Percentiles rank a stretch among this genome's conserved stretches.
Evolutionary conservation across 2,329 filamentous ascomycete genomes (phyloP).

Genomic region (Huntiella abstrusa): DNA sequence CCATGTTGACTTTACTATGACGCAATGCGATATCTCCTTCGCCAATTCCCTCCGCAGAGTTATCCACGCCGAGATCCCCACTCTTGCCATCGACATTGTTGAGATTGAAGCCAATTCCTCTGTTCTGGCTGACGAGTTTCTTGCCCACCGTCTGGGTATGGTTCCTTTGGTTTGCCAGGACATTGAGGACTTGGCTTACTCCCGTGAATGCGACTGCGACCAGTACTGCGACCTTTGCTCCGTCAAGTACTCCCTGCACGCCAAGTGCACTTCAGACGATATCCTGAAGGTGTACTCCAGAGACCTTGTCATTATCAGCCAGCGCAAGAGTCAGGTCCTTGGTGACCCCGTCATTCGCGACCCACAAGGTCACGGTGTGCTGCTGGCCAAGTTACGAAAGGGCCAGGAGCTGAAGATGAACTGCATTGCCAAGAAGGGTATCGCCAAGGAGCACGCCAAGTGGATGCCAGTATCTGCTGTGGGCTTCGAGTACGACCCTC

Average conservation of each 20-base stretch:
- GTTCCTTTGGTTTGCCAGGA: conserved; percentile 74
- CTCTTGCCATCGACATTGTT: conserved; percentile 84
- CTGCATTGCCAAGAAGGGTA: conserved; percentile 94
- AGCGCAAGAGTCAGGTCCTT: conserved; percentile 52
- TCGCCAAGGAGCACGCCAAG: conserved; percentile 96
- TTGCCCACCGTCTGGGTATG: conserved; percentile 78
- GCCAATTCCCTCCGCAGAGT: conserved; percentile 83
- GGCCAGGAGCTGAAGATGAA: conserved; percentile 79
- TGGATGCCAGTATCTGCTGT: conserved; percentile 88
- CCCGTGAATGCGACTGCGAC: conserved; percentile 91
- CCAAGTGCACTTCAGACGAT: conserved; percentile 66
- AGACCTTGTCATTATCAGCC: conserved; percentile 57
- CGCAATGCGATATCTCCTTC: conserved; percentile 73
- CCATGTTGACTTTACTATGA: conserved; percentile 81
- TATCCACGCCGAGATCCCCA: conserved; percentile 86
- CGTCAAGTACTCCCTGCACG: conserved; percentile 67
- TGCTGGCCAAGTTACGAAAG: conserved; percentile 79
- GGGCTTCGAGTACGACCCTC: conserved; percentile 94
- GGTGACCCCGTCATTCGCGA: conserved; percentile 74
- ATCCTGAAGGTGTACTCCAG: conserved; percentile 89
- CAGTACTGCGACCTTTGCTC: conserved; percentile 86
- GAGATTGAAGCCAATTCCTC: conserved; percentile 86
- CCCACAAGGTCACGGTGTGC: conserved; percentile 56
- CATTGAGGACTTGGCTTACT: conserved; percentile 66
- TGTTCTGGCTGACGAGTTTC: conserved; percentile 91